These are phyloP conservation scores for Pseudotulostoma volvatum DNA, from an alignment of 495 filamentous ascomycete genomes.

Conservation along the genomic window DNA sequence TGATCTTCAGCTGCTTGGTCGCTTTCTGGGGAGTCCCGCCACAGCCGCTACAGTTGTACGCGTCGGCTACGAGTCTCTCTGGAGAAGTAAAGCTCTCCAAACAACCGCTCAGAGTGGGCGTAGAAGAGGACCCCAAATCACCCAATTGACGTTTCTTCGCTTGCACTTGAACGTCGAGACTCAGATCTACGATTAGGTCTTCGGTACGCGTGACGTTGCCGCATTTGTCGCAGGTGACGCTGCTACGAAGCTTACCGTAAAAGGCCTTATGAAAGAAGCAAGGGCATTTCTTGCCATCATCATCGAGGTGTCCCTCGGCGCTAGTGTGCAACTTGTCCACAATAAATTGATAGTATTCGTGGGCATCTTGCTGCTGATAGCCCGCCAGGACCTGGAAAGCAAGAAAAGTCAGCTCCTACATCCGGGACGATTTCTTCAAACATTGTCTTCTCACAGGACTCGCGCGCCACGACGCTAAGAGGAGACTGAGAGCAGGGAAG, in stretches of 20 bases:
- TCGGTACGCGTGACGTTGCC: conserved; percentile 57
- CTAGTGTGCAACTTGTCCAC: conserved; percentile 61
- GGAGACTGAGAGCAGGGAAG: conserved; percentile 69
- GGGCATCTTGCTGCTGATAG: conserved; percentile 87
- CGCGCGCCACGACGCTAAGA: conserved; percentile 64
- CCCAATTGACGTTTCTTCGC: conserved; percentile 36
- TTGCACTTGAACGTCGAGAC: conserved; percentile 53
- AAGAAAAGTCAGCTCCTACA: conserved; percentile 21
- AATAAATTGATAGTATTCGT: conserved; percentile 89
- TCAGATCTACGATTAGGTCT: conserved; percentile 77
- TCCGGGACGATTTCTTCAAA: neutral
- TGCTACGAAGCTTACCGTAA: conserved; percentile 73
- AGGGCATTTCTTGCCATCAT: conserved; percentile 48
- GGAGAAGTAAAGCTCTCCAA: conserved; percentile 61
- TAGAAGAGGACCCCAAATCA: conserved; percentile 16
- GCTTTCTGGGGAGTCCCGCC: conserved; percentile 49
- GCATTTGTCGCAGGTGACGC: conserved; percentile 74
- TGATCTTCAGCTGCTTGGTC: conserved; percentile 64
- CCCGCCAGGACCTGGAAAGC: conserved; percentile 61
- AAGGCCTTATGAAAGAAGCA: conserved; percentile 85
- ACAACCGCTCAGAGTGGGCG: conserved; percentile 54
- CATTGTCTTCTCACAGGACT: conserved; percentile 26
- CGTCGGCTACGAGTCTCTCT: conserved; percentile 55
- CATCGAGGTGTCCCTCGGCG: conserved; percentile 22
- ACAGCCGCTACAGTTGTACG: conserved; percentile 69